A percentile compares a stretch with the other conserved stretches of the same genome.
Conservation (phyloP, 2,329 filamentous ascomycete species). For the Lachnellula hyalina region DNA sequence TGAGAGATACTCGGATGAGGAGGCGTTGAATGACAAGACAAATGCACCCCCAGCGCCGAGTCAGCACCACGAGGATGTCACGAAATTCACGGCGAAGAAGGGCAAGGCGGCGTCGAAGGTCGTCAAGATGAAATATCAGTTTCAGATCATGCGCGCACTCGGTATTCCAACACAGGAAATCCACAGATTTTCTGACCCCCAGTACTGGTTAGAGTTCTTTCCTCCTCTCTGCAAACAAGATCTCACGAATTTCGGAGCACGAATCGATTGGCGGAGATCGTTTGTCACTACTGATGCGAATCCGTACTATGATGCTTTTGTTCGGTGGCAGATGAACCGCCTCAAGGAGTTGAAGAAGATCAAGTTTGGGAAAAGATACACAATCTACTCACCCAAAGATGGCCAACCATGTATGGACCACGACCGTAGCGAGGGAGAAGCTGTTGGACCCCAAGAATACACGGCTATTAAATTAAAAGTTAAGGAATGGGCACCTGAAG, state of each 20-base stretch:
- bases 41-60: constrained; percentile 52
- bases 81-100: constrained; percentile 90
- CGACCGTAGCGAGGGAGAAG: constrained; percentile 75
- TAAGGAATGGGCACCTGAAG: constrained; percentile 78
- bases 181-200: constrained; percentile 86
- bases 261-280: constrained; percentile 88
- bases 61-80: constrained; percentile 71
- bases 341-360: constrained; percentile 87
- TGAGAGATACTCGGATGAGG: constrained; percentile 64
- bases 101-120: constrained; percentile 87
- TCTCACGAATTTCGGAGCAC: constrained; percentile 74
- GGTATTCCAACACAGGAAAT: constrained; percentile 87
- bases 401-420: constrained; percentile 86
- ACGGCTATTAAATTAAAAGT: constrained; percentile 88
- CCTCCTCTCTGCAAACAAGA: constrained; percentile 76
- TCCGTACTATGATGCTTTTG: constrained; percentile 92
- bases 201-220: constrained; percentile 89
- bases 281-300: constrained; percentile 96
- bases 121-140: constrained; percentile 92
- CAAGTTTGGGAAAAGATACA: constrained; percentile 88
- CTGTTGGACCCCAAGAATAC: constrained; percentile 84
- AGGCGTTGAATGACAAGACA: constrained; percentile 45
- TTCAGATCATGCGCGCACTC: constrained; percentile 88
- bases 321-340: constrained; percentile 95
- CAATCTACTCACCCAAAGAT: constrained; percentile 87